These are phyloP conservation scores for Echinosophora koreensis DNA, from an alignment of 306 rosid genomes.

Conservation along the genomic window DNA sequence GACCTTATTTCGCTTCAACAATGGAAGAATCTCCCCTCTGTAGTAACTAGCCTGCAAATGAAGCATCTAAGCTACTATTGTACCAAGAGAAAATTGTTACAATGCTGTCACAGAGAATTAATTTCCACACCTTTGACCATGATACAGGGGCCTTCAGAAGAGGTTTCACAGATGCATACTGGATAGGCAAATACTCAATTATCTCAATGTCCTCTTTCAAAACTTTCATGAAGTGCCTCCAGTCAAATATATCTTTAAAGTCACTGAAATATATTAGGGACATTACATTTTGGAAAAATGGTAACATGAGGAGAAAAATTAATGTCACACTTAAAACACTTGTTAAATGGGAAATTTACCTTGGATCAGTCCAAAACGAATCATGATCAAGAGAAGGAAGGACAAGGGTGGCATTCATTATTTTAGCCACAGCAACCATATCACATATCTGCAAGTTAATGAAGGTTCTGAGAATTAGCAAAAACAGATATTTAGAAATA, in stretches of 20 bases:
- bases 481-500: background rate
- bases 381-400: constrained; percentile 95
- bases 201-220: constrained; percentile 79
- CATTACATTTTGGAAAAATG: constrained; percentile 45
- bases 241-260: constrained; percentile 95
- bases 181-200: constrained; percentile 77
- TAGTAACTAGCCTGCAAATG: constrained; percentile 90
- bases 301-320: constrained; percentile 25
- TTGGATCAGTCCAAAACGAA: constrained; percentile 98
- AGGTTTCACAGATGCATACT: constrained; percentile 63
- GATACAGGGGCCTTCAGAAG: constrained; percentile 89
- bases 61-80: constrained; percentile 50
- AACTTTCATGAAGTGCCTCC: constrained; percentile 87
- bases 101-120: constrained; percentile 13
- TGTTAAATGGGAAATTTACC: constrained; percentile 55
- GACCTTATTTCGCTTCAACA: constrained; percentile 76
- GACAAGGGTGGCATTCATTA: constrained; percentile 94
- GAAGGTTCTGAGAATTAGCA: constrained; percentile 47
- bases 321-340: background rate
- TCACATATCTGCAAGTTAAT: constrained; percentile 86
- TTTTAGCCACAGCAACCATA: constrained; percentile 98
- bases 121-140: constrained; percentile 88
- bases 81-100: background rate
- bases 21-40: constrained; percentile 76
- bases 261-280: constrained; percentile 71